Evolutionary conservation across 306 rosid species (phyloP).

Genomic region (Lagenaria siceraria): DNA sequence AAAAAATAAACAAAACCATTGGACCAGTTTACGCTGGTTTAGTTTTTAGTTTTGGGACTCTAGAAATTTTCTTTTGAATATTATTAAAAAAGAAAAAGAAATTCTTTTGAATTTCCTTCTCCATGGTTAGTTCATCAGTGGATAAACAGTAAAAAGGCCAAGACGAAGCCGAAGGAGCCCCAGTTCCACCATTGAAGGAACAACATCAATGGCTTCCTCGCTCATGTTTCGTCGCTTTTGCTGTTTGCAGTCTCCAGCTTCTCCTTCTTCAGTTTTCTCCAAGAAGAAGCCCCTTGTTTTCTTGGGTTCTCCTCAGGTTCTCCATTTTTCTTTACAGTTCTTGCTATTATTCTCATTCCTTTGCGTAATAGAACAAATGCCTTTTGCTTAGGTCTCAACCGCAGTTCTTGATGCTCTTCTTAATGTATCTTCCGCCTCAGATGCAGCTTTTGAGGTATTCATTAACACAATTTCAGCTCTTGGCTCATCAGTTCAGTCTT

Average conservation of each 20-base stretch:
- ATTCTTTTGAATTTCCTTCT: background rate
- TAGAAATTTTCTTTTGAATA: no score
- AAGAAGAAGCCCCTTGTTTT: constrained; percentile 58
- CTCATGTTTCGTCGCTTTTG: constrained; percentile 51
- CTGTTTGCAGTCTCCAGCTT: constrained; percentile 30
- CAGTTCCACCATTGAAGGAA: background rate
- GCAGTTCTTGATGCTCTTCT: constrained; percentile 68
- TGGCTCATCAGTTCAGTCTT: background rate
- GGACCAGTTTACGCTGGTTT: no score
- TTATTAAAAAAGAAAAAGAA: no score
- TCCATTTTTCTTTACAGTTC: background rate
- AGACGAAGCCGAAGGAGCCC: background rate
- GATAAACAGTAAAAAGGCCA: background rate
- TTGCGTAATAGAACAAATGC: background rate
- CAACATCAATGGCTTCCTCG: constrained; percentile 19
- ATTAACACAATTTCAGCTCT: background rate
- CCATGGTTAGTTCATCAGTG: background rate
- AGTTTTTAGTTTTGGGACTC: no score
- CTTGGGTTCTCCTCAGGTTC: constrained; percentile 76
- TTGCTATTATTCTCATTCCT: background rate
- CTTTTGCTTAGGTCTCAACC: constrained; percentile 38
- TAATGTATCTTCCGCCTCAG: constrained; percentile 42
- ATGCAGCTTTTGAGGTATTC: constrained; percentile 48
- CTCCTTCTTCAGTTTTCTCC: constrained; percentile 19
- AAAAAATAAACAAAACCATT: no score